These are phyloP conservation scores for Hygrophorus russula DNA, from an alignment of 768 basidiomycete genomes.

Conservation along the genomic window DNA sequence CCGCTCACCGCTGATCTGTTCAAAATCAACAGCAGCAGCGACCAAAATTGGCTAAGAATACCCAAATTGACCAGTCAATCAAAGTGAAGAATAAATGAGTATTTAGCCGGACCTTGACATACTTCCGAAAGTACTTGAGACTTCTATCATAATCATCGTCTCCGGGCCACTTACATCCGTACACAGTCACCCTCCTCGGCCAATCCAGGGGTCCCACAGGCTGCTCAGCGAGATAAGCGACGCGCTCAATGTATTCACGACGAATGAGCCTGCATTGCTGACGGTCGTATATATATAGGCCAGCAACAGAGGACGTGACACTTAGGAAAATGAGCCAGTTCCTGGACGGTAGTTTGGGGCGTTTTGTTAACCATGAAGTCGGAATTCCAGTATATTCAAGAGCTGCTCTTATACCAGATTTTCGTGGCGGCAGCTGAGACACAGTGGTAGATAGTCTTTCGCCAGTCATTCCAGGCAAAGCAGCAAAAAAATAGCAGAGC, in stretches of 20 bases:
- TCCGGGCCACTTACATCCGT: conserved; percentile 85
- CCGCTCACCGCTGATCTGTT: conserved; percentile 66
- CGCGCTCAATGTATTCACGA: conserved; percentile 67
- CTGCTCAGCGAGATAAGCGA: conserved; percentile 65
- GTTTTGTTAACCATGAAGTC: conserved; percentile 71
- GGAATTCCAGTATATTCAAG: conserved; percentile 61
- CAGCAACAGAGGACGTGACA: conserved; percentile 57
- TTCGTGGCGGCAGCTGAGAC: conserved; percentile 10
- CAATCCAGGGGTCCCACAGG: conserved; percentile 51
- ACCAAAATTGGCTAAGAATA: conserved; percentile 74
- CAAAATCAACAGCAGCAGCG: conserved; percentile 90
- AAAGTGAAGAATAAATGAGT: conserved; percentile 3
- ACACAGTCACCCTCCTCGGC: conserved; percentile 76
- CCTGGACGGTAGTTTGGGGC: conserved; percentile 78
- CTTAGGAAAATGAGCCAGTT: conserved; percentile 93
- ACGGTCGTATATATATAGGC: conserved; percentile 81
- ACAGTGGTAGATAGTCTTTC: conserved; percentile 1
- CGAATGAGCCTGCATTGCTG: conserved; percentile 68
- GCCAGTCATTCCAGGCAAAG: no score
- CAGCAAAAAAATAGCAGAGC: no score
- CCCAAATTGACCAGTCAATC: conserved; percentile 3
- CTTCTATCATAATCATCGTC: conserved; percentile 86
- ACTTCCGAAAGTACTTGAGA: conserved; percentile 87
- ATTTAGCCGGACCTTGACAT: conserved; percentile 71
- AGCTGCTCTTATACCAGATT: conserved; percentile 50